phyloP scores from a whole-genome alignment of 1,139 yeast species.

The Blastobotrys proliferans region DNA sequence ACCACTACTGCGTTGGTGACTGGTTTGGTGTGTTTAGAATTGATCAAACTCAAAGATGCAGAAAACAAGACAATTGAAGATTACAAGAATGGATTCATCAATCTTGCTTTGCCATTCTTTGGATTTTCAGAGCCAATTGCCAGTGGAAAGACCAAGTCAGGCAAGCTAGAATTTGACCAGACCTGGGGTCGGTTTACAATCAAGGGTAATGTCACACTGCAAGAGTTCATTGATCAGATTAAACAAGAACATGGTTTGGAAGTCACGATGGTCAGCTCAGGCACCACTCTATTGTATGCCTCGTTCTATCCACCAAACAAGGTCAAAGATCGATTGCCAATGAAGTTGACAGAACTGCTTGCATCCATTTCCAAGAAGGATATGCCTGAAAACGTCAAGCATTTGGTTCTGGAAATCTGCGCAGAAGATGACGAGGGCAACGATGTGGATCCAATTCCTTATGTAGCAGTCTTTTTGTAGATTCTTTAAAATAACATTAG shows the following conservation, averaged over 20 bases:
- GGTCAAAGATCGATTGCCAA: slow-evolving; percentile 65
- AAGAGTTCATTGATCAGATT: slow-evolving; percentile 71
- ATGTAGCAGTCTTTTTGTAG: slow-evolving; percentile 42
- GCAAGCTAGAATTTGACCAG: slow-evolving; percentile 66
- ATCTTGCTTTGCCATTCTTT: slow-evolving; percentile 91
- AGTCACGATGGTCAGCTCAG: slow-evolving; percentile 87
- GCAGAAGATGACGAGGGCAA: slow-evolving; percentile 91
- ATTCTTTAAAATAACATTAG: too few relatives aligned
- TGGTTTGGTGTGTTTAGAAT: slow-evolving; percentile 87
- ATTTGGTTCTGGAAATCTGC: slow-evolving; percentile 82
- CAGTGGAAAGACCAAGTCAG: slow-evolving; percentile 75
- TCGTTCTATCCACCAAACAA: slow-evolving; percentile 92
- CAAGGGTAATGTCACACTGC: slow-evolving; percentile 71
- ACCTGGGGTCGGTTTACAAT: slow-evolving; percentile 95
- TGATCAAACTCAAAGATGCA: slow-evolving; percentile 79
- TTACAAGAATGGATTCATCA: slow-evolving; percentile 90
- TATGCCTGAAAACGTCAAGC: slow-evolving; percentile 66
- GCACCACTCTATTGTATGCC: slow-evolving; percentile 85
- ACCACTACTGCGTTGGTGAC: slow-evolving; percentile 97
- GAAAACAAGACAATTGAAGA: slow-evolving; percentile 70
- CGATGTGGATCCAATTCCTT: slow-evolving; percentile 91
- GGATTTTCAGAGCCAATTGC: slow-evolving; percentile 96
- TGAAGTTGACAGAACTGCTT: slow-evolving; percentile 70
- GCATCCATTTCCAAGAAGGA: slow-evolving; percentile 82
- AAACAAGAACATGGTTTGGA: slow-evolving; percentile 78